Conservation (phyloP, 768 basidiomycete species). For the Asterophora lycoperdoides region DNA sequence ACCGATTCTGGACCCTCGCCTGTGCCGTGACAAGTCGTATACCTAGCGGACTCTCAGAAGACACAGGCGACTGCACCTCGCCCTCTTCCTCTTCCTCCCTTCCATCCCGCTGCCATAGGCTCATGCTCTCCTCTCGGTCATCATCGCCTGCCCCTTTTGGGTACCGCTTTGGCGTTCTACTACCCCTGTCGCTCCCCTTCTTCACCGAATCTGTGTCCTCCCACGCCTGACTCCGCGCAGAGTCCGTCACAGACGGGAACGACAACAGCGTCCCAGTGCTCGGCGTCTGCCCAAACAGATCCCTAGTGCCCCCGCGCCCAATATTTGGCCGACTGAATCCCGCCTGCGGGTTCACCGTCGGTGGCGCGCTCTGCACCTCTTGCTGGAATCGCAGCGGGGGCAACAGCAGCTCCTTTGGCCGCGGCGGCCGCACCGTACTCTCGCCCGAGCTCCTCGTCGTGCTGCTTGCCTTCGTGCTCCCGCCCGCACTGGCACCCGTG, state of each 20-base stretch:
- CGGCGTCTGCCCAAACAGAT: constrained; percentile 30
- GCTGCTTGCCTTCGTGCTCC: constrained; percentile 13
- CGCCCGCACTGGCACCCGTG: constrained; percentile 12
- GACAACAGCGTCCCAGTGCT: constrained; percentile 36
- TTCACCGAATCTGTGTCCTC: constrained; percentile 30
- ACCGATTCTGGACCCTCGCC: constrained; percentile 8
- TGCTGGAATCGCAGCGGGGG: constrained; percentile 31
- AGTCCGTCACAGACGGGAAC: constrained; percentile 53
- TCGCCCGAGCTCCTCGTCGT: constrained; percentile 4
- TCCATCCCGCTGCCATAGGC: constrained; percentile 40
- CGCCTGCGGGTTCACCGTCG: constrained; percentile 32
- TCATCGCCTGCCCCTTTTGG: constrained; percentile 46
- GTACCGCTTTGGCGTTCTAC: constrained; percentile 41
- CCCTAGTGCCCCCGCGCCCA: constrained; percentile 31
- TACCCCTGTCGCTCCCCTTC: constrained; percentile 27
- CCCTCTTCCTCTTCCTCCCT: constrained; percentile 22
- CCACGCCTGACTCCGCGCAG: constrained; percentile 38
- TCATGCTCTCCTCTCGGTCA: constrained; percentile 59
- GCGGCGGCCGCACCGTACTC: constrained; percentile 7
- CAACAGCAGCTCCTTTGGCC: constrained; percentile 19
- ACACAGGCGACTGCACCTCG: constrained; percentile 6
- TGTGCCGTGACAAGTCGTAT: constrained; percentile 16
- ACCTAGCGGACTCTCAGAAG: constrained; percentile 6
- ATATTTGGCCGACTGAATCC: constrained; percentile 23
- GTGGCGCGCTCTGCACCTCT: constrained; percentile 43